These are phyloP conservation scores for Amylocarpus encephaloides DNA, from an alignment of 2,329 filamentous ascomycete species.

Conservation along the genomic window DNA sequence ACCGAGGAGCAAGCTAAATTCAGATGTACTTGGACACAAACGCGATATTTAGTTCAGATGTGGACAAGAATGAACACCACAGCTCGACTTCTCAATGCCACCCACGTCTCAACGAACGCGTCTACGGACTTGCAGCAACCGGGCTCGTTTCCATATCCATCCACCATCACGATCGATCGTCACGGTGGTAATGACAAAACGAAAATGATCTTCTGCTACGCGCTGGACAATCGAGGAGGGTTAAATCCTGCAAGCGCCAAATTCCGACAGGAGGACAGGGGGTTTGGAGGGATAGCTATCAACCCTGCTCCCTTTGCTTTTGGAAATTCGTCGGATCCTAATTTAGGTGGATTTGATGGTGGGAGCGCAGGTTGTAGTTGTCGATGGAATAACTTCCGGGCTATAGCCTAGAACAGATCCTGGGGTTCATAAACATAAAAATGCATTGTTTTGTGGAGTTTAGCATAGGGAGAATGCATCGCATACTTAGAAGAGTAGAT, in stretches of 20 bases:
- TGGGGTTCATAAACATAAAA: not conserved
- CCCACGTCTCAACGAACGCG: constrained; percentile 13
- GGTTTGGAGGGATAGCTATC: constrained; percentile 44
- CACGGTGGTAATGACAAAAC: constrained; percentile 49
- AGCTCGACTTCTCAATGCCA: constrained; percentile 36
- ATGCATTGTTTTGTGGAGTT: not conserved
- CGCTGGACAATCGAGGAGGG: constrained; percentile 41
- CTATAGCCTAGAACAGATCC: constrained; percentile 5
- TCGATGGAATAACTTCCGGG: constrained; percentile 47
- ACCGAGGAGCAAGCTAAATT: constrained; percentile 46
- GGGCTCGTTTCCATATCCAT: constrained; percentile 57
- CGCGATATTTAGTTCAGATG: constrained; percentile 57
- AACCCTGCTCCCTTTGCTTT: constrained; percentile 41
- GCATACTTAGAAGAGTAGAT: not conserved
- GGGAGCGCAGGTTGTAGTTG: constrained; percentile 58
- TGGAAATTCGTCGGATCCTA: constrained; percentile 35
- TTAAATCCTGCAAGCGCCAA: constrained; percentile 40
- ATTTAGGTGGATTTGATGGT: constrained; percentile 55
- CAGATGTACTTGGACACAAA: constrained; percentile 53
- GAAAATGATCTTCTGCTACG: constrained; percentile 51
- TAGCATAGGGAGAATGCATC: constrained; percentile 2
- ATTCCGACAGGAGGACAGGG: constrained; percentile 44
- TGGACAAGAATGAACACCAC: constrained; percentile 50
- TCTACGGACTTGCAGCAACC: constrained; percentile 35
- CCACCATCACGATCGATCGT: constrained; percentile 54